Evolutionary conservation across 1,284 basidiomycete genomes (phyloP).

Genomic region (Microstroma glucosiphilum): DNA sequence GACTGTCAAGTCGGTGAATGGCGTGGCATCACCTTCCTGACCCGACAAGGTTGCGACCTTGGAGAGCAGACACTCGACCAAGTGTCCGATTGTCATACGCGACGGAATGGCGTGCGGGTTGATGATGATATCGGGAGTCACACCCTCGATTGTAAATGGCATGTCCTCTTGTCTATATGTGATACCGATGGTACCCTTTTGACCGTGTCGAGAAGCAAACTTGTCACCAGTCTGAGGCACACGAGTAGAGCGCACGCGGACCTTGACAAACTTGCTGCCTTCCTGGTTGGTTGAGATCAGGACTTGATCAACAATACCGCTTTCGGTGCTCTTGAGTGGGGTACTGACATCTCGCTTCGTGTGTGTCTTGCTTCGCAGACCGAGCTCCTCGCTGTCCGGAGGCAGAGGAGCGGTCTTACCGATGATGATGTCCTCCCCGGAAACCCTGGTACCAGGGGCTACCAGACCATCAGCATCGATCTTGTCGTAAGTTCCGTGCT

Average conservation of each 20-base stretch:
- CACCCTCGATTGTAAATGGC: conserved; percentile 95
- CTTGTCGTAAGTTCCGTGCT: conserved; percentile 98
- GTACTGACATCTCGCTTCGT: conserved; percentile 91
- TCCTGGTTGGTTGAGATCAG: conserved; percentile 92
- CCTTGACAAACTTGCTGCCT: conserved; percentile 96
- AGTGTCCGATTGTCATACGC: conserved; percentile 99
- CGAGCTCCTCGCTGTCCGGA: conserved; percentile 91
- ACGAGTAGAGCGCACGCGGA: conserved; percentile 88
- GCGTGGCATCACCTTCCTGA: conserved; percentile 94
- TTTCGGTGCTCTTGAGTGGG: conserved; percentile 94
- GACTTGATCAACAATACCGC: conserved; percentile 94
- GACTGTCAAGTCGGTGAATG: conserved; percentile 95
- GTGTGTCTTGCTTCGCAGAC: conserved; percentile 84
- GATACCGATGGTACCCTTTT: conserved; percentile 99
- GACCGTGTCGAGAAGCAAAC: conserved; percentile 97
- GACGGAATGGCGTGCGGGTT: conserved; percentile 99
- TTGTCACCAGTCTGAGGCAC: conserved; percentile 98
- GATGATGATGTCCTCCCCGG: conserved; percentile 97
- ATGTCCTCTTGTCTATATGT: conserved; percentile 99
- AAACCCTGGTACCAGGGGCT: conserved; percentile 87
- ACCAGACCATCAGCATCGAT: conserved; percentile 92
- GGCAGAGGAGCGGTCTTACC: conserved; percentile 97
- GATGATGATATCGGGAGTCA: conserved; percentile 94
- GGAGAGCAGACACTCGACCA: conserved; percentile 94
- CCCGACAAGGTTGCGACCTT: conserved; percentile 95